Conservation (phyloP, 176 grass and related monocot species). For the Phoenix dactylifera region DNA sequence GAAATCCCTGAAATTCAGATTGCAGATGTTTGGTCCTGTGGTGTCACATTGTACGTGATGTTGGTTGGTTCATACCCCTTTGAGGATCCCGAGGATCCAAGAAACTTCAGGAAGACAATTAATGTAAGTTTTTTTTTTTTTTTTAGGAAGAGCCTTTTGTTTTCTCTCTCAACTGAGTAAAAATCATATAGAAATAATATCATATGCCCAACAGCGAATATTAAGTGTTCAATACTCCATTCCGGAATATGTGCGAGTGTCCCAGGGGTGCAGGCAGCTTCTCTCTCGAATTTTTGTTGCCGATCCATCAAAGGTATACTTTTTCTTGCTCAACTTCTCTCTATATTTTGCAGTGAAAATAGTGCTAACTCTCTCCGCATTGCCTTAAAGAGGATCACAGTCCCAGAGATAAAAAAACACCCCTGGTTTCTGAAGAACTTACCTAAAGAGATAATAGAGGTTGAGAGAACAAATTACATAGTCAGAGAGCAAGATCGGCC, state of each 20-base stretch:
- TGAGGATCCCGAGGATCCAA: slow-evolving; percentile 87
- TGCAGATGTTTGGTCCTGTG: slow-evolving; percentile 90
- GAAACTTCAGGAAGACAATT: slow-evolving; percentile 81
- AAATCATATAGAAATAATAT: not conserved
- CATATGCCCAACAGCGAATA: slow-evolving; percentile 53
- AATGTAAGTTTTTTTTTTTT: slow-evolving; percentile 29
- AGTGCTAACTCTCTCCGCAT: not conserved
- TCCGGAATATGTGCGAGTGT: slow-evolving; percentile 80
- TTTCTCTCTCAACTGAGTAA: not conserved
- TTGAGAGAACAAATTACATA: slow-evolving; percentile 50
- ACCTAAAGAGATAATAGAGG: slow-evolving; percentile 57
- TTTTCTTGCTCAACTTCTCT: not conserved
- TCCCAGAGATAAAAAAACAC: slow-evolving; percentile 86
- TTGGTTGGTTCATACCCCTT: slow-evolving; percentile 90
- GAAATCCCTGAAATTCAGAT: slow-evolving; percentile 30
- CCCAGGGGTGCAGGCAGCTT: slow-evolving; percentile 59
- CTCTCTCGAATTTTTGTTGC: slow-evolving; percentile 88
- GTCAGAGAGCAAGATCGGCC: slow-evolving; percentile 6
- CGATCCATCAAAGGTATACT: slow-evolving; percentile 72
- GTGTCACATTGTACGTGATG: slow-evolving; percentile 93
- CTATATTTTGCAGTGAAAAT: not conserved
- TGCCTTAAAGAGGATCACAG: slow-evolving; percentile 60
- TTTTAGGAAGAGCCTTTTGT: not conserved
- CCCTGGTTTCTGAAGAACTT: slow-evolving; percentile 86
- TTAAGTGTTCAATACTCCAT: slow-evolving; percentile 79